Percentiles rank a stretch among this genome's conserved stretches.
phyloP scores from a whole-genome alignment of 495 filamentous ascomycete species.

The Neurospora hispaniola region DNA sequence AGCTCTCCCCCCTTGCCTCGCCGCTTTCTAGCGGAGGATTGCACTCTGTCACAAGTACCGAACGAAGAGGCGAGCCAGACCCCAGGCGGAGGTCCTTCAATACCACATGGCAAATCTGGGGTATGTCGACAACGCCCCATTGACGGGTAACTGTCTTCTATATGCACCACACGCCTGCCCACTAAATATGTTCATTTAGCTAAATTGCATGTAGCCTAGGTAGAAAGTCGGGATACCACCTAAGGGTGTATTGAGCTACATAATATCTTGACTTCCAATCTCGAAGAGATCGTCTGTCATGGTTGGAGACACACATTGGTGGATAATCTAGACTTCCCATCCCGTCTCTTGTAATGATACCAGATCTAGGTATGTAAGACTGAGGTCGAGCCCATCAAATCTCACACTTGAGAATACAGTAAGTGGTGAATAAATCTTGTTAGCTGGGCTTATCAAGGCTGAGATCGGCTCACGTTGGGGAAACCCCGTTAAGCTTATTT shows the following conservation, averaged over 20 bases:
- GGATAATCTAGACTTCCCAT: not conserved
- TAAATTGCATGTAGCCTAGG: not conserved
- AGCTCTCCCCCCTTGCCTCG: not conserved
- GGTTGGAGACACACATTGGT: not conserved
- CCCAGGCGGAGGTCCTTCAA: not conserved
- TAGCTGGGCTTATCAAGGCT: not conserved
- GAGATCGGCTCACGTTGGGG: not conserved
- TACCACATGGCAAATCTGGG: not conserved
- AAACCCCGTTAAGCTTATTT: not conserved
- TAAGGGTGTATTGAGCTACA: not conserved
- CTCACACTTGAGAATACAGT: not conserved
- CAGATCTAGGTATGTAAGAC: not conserved
- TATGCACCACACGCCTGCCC: no score
- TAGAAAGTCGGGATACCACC: not conserved
- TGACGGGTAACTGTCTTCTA: not conserved
- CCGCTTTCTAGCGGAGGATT: not conserved
- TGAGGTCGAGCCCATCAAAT: not conserved
- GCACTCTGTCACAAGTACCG: not conserved
- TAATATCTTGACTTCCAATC: not conserved
- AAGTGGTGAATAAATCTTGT: no score
- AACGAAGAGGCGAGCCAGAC: not conserved
- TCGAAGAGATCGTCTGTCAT: not conserved
- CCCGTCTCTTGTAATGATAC: no score
- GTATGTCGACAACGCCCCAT: not conserved
- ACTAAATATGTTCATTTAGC: not conserved